Evolutionary conservation across 192 early-diverging fungal genomes (phyloP).

Genomic region (Haplosporangium gracile): DNA sequence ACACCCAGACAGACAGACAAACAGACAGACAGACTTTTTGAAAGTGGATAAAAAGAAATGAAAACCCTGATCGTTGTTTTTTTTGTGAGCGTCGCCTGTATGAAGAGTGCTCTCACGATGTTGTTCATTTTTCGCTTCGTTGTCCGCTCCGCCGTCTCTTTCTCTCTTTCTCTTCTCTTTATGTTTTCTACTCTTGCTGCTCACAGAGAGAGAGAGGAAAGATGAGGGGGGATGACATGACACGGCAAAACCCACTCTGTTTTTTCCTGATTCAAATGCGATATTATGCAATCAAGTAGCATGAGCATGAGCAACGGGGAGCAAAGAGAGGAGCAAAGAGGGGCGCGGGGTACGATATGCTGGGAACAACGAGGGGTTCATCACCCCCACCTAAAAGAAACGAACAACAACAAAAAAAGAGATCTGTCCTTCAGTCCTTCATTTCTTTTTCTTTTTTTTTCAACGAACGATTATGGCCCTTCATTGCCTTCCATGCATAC

Average conservation of each 20-base stretch:
- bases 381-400: too few species aligned
- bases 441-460: conserved; percentile 3
- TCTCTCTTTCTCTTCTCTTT: background rate
- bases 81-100: too few species aligned
- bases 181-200: background rate
- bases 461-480: background rate
- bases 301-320: background rate
- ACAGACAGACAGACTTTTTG: too few species aligned
- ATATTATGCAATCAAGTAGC: conserved; percentile 7
- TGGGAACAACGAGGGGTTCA: background rate
- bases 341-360: background rate
- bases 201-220: background rate
- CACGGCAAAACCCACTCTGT: background rate
- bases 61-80: too few species aligned
- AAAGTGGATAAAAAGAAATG: too few species aligned
- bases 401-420: too few species aligned
- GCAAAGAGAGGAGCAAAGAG: background rate
- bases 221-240: too few species aligned
- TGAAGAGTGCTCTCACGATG: background rate
- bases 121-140: too few species aligned
- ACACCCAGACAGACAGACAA: background rate
- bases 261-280: background rate
- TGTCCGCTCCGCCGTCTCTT: background rate
- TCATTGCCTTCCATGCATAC: background rate
- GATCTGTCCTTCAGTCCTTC: too few species aligned